Conservation (phyloP, 148 eudicot species). For the Euryodendron excelsum region DNA sequence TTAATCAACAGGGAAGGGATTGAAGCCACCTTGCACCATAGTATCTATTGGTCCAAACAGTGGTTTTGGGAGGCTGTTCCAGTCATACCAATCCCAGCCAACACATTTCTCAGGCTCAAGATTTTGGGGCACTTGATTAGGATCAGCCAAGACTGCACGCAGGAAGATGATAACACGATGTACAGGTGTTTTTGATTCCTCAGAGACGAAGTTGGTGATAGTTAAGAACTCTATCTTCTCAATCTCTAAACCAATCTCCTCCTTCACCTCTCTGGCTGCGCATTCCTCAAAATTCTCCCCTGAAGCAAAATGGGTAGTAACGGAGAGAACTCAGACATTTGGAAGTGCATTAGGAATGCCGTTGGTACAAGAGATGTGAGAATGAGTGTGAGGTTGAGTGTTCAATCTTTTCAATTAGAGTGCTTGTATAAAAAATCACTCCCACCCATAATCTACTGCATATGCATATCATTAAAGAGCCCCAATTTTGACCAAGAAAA, state of each 20-base stretch:
- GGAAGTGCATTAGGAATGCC: background rate
- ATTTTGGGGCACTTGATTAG: conserved; percentile 46
- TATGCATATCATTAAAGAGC: background rate
- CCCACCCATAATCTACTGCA: no score
- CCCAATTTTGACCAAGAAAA: background rate
- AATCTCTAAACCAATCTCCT: conserved; percentile 80
- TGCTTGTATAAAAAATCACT: no score
- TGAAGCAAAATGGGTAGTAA: conserved; percentile 19
- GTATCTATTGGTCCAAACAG: conserved; percentile 64
- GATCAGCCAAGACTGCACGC: conserved; percentile 50
- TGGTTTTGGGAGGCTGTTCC: conserved; percentile 73
- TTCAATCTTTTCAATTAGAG: background rate
- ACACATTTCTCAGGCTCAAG: conserved; percentile 85
- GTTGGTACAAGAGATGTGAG: background rate
- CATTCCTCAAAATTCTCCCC: conserved; percentile 95
- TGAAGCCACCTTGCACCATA: conserved; percentile 49
- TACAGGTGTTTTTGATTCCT: conserved; percentile 44
- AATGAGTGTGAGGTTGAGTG: background rate
- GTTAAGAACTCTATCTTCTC: conserved; percentile 53
- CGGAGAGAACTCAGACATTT: background rate
- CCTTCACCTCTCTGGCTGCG: conserved; percentile 81
- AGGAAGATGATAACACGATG: conserved; percentile 61
- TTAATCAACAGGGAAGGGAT: conserved; percentile 42
- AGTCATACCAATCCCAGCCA: conserved; percentile 93
- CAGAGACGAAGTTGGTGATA: conserved; percentile 52